Conservation (phyloP, 495 filamentous ascomycete genomes). For the Penicillium simplicissimum region DNA sequence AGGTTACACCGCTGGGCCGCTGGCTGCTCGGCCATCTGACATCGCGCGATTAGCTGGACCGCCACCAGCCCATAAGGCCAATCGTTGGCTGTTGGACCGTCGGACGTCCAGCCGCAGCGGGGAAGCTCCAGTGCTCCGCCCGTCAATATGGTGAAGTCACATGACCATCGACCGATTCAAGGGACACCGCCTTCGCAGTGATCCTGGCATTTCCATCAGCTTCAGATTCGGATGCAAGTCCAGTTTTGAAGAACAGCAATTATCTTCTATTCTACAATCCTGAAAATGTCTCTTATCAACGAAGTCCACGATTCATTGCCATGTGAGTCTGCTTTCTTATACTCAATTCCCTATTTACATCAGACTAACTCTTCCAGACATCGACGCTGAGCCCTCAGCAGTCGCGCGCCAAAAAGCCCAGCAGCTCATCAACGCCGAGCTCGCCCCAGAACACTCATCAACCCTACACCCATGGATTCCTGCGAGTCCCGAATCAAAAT, state of each 20-base stretch:
- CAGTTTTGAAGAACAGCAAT: background rate
- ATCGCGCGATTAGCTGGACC: background rate
- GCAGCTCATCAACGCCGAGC: constrained; percentile 66
- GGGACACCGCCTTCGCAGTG: background rate
- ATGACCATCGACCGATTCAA: background rate
- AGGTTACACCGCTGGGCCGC: background rate
- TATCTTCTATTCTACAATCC: background rate
- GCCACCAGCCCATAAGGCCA: background rate
- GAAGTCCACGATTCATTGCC: constrained; percentile 81
- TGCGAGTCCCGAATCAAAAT: constrained; percentile 40
- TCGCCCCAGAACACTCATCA: constrained; percentile 45
- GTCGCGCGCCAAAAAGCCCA: constrained; percentile 57
- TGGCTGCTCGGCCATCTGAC: background rate
- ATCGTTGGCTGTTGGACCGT: constrained; percentile 3
- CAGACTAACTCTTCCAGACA: constrained; percentile 52
- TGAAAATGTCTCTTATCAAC: constrained; percentile 66
- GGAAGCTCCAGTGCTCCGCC: background rate
- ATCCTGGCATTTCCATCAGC: background rate
- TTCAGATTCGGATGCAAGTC: background rate
- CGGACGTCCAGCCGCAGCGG: background rate
- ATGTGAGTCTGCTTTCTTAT: constrained; percentile 50
- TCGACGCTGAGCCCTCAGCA: constrained; percentile 67
- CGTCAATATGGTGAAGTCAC: background rate
- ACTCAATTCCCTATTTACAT: background rate
- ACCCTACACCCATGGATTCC: constrained; percentile 45